Base-by-base conservation (phyloP, 1,284 basidiomycete genomes). In the Pseudozyma pruni region DNA sequence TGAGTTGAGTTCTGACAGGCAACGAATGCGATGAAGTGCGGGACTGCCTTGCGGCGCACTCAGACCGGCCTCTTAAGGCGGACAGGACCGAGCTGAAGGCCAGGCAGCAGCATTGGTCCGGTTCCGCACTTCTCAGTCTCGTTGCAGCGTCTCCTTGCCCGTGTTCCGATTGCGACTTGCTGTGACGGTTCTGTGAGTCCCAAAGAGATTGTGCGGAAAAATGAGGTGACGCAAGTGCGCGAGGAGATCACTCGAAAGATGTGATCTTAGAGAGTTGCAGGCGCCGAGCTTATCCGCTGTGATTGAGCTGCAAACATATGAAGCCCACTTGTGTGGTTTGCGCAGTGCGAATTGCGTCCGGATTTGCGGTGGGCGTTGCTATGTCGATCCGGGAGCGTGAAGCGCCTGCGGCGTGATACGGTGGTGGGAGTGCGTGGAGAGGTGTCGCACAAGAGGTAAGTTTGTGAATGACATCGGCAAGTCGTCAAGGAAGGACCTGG, bases 141-240 rank as follows among this genome's bases (percentile, higher is more conserved):
- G n/a, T n/a, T n/a, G n/a, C n/a, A n/a, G n/a, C n/a, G n/a, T n/a
- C n/a, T n/a, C n/a, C n/a, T n/a, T n/a, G n/a, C n/a, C n/a, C n/a
- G n/a, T n/a, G n/a, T n/a, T n/a, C n/a, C 22, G 13, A n/a, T 14
- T 45, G 40, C 35, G 31, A 39, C 27, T n/a, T 38, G 49, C 33
- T 19, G 49, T 25, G 39, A 14, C 6, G 13, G 17, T 9, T 2
- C 22, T n/a, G n/a, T n/a, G n/a, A n/a, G n/a, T n/a, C n/a, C n/a
- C n/a, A 62, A 64, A 33, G 55, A 54, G 55, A 41, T 56, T 58
- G 54, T 48, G 61, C 61, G 55, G 47, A 50, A 11, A 35, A n/a
- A n/a, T n/a, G n/a, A n/a, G n/a, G n/a, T n/a, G n/a, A n/a, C n/a
- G n/a, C 38, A 4, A 34, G 44, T 31, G 40, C 40, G 41, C 34